Conservation (phyloP, 805 yeast genomes). For the Candida schatavii region DNA sequence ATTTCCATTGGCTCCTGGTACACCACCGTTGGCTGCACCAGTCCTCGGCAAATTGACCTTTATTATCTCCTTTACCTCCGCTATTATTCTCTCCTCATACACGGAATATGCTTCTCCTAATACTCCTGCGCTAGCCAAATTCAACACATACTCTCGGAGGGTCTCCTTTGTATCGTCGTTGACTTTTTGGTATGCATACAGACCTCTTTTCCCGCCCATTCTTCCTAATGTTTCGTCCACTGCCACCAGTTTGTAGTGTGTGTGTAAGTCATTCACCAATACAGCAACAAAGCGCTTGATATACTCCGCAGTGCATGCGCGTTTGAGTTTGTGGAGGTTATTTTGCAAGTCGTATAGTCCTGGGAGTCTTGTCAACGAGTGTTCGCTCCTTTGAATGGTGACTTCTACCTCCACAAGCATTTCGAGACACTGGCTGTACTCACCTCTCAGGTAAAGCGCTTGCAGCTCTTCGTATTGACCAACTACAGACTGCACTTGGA, state of each 20-base stretch:
- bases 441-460: slow-evolving; percentile 39
- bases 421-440: slow-evolving; percentile 55
- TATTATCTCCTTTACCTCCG: slow-evolving; percentile 72
- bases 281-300: slow-evolving; percentile 53
- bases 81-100: slow-evolving; percentile 66
- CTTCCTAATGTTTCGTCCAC: slow-evolving; percentile 50
- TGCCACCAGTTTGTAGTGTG: slow-evolving; percentile 52
- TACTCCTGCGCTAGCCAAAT: slow-evolving; percentile 60
- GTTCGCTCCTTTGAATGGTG: slow-evolving; percentile 47
- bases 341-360: slow-evolving; percentile 52
- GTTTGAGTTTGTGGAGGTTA: slow-evolving; percentile 51
- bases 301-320: slow-evolving; percentile 69
- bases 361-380: slow-evolving; percentile 40
- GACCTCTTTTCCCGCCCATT: slow-evolving; percentile 31
- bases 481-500: slow-evolving; percentile 46
- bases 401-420: slow-evolving; percentile 55
- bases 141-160: slow-evolving; percentile 49
- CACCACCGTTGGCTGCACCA: slow-evolving; percentile 26
- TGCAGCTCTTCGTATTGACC: slow-evolving; percentile 33
- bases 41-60: slow-evolving; percentile 55
- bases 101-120: slow-evolving; percentile 56
- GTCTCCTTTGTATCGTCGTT: slow-evolving; percentile 37
- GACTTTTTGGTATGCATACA: slow-evolving; percentile 30
- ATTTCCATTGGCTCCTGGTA: slow-evolving; percentile 15
- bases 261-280: slow-evolving; percentile 59